Percentiles rank a stretch among this genome's conserved stretches.
Conservation (phyloP, 192 early-diverging fungal genomes). For the Rhizoclosmatium sp. region DNA sequence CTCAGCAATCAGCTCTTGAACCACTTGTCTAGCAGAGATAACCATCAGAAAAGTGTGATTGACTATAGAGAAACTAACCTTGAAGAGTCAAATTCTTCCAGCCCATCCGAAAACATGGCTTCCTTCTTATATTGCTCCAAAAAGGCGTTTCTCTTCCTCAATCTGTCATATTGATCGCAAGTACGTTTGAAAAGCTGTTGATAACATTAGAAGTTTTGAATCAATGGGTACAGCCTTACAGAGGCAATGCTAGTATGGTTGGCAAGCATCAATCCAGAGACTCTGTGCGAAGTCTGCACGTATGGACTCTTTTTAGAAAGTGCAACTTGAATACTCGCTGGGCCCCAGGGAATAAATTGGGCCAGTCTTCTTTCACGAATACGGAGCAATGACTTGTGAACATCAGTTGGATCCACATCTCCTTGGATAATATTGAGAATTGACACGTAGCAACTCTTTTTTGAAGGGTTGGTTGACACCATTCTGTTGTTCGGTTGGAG, state of each 20-base stretch:
- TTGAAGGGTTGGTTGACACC: conserved; percentile 91
- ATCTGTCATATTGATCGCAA: conserved; percentile 90
- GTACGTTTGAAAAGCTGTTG: conserved; percentile 85
- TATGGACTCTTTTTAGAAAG: conserved; percentile 94
- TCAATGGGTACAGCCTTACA: conserved; percentile 48
- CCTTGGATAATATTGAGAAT: conserved; percentile 99
- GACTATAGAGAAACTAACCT: conserved; percentile 42
- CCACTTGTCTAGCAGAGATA: conserved; percentile 68
- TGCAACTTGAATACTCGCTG: conserved; percentile 98
- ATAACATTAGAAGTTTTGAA: conserved; percentile 9
- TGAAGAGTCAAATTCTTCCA: conserved; percentile 94
- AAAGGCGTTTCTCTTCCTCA: conserved; percentile 96
- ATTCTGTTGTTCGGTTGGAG: conserved; percentile 97
- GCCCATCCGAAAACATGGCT: conserved; percentile 62
- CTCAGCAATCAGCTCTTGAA: conserved; percentile 91
- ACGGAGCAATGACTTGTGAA: conserved; percentile 95
- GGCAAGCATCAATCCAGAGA: conserved; percentile 97
- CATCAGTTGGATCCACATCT: conserved; percentile 96
- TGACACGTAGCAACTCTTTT: conserved; percentile 96
- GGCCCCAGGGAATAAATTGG: conserved; percentile 99
- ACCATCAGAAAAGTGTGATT: background rate
- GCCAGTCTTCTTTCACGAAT: conserved; percentile 94
- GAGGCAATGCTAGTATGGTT: conserved; percentile 95
- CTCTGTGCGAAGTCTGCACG: conserved; percentile 88
- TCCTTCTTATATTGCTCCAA: conserved; percentile 92